Evolutionary conservation across 106 monocot species (phyloP).

Genomic region (Cymbidium sinense): DNA sequence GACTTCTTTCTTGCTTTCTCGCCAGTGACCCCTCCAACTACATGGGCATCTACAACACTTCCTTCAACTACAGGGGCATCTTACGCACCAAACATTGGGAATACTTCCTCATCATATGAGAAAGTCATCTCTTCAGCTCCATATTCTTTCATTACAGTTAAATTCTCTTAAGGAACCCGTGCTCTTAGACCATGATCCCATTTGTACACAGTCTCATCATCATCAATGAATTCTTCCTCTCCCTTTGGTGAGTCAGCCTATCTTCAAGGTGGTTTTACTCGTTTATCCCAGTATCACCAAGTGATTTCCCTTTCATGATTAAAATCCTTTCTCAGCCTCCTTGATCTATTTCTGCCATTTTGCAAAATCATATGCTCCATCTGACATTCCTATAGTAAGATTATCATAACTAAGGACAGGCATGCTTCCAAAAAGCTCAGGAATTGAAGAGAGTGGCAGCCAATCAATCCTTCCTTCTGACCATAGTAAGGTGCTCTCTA

Average conservation of each 20-base stretch:
- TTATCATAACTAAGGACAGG: constrained; percentile 9
- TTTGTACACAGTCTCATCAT: constrained; percentile 89
- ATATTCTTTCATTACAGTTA: constrained; percentile 30
- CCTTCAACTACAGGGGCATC: constrained; percentile 35
- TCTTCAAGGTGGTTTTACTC: constrained; percentile 31
- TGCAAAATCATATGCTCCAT: constrained; percentile 39
- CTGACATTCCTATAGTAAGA: constrained; percentile 21
- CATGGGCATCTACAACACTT: constrained; percentile 6
- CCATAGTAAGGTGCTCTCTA: constrained; percentile 66
- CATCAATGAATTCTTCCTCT: constrained; percentile 95
- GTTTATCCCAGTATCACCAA: too few species aligned
- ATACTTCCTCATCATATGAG: constrained; percentile 67
- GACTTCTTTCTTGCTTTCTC: constrained; percentile 30
- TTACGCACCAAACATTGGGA: constrained; percentile 28
- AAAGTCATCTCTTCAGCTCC: constrained; percentile 76
- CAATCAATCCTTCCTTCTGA: constrained; percentile 78
- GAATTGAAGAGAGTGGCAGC: constrained; percentile 70
- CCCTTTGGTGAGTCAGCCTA: too few species aligned
- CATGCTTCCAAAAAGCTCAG: constrained; percentile 37
- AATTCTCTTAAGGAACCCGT: constrained; percentile 79
- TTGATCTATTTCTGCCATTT: constrained; percentile 58
- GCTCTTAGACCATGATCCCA: constrained; percentile 78
- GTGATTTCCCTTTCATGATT: constrained; percentile 20
- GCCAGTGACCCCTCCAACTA: too few species aligned
- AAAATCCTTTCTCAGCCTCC: constrained; percentile 28